A percentile compares a stretch with the other conserved stretches of the same genome.
These are phyloP conservation scores for Fraxinus excelsior DNA, from an alignment of 257 asterid genomes.

Conservation along the genomic window DNA sequence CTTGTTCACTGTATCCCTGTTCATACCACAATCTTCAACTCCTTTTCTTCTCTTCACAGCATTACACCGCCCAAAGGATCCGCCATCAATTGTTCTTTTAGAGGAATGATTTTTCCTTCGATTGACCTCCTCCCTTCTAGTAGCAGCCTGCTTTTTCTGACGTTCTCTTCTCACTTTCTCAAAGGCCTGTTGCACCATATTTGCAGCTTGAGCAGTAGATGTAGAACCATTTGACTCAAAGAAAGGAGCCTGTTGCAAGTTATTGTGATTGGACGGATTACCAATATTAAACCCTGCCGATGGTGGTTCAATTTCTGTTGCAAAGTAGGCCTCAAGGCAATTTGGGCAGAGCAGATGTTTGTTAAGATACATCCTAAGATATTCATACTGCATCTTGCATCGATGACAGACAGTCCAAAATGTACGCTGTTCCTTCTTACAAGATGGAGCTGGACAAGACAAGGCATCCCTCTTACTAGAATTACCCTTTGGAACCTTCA, in stretches of 20 bases:
- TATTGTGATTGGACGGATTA: conserved; percentile 26
- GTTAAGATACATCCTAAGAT: conserved; percentile 68
- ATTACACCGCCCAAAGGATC: conserved; percentile 37
- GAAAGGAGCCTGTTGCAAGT: conserved; percentile 70
- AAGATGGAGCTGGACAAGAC: conserved; percentile 36
- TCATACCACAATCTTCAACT: conserved; percentile 38
- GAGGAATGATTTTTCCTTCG: conserved; percentile 45
- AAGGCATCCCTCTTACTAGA: conserved; percentile 38
- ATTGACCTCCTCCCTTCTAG: conserved; percentile 52
- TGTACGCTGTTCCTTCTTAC: conserved; percentile 50
- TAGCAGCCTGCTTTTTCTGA: conserved; percentile 71
- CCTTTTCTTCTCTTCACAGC: conserved; percentile 63
- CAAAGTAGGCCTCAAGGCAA: conserved; percentile 76
- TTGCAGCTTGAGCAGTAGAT: conserved; percentile 69
- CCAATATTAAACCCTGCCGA: conserved; percentile 26
- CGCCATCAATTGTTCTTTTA: conserved; percentile 42
- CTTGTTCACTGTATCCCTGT: conserved; percentile 25
- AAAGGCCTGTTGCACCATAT: conserved; percentile 68
- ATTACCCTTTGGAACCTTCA: conserved; percentile 44
- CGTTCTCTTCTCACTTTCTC: conserved; percentile 77
- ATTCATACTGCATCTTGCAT: conserved; percentile 81
- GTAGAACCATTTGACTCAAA: conserved; percentile 47
- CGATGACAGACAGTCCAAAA: conserved; percentile 83
- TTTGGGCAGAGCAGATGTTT: conserved; percentile 80
- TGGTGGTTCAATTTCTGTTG: conserved; percentile 64